Percentiles rank a stretch among this genome's conserved stretches.
These are phyloP conservation scores for Rhodotorula kratochvilovae DNA, from an alignment of 768 basidiomycete genomes.

Conservation along the genomic window DNA sequence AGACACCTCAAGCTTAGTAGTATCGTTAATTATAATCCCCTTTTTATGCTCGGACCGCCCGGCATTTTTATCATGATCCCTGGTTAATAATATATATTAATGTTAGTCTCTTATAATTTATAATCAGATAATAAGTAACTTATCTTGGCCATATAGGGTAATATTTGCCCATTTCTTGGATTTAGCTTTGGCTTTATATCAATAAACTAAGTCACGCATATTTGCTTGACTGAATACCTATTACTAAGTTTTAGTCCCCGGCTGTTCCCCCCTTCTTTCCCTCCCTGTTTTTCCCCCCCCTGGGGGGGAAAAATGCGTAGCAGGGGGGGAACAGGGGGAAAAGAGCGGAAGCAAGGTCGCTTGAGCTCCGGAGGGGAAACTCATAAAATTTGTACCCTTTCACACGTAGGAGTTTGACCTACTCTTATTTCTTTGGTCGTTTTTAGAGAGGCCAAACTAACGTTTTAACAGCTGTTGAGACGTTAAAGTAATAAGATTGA, in stretches of 20 bases:
- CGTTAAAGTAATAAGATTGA: neutral
- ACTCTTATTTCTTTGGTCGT: no score
- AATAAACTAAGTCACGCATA: neutral
- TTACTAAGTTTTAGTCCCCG: neutral
- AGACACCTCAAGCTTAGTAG: neutral
- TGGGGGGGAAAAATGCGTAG: no score
- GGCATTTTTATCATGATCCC: neutral
- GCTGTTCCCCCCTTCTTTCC: neutral
- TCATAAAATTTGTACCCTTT: no score
- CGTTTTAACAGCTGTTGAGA: neutral
- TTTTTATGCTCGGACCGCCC: no score
- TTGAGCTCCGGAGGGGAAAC: no score
- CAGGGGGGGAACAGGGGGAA: no score
- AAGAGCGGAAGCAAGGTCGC: no score
- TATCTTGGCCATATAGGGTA: slow-evolving; percentile 11
- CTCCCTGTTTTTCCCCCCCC: no score
- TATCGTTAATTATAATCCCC: slow-evolving; percentile 6
- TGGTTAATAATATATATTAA: neutral
- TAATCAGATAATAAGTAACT: neutral
- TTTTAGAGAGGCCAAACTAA: neutral
- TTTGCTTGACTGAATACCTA: neutral
- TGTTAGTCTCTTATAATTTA: neutral
- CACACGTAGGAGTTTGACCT: no score
- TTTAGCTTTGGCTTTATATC: no score
- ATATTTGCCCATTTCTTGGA: neutral